Conservation (phyloP, 2,329 filamentous ascomycete genomes). For the Magnaporthiopsis rhizophila region DNA sequence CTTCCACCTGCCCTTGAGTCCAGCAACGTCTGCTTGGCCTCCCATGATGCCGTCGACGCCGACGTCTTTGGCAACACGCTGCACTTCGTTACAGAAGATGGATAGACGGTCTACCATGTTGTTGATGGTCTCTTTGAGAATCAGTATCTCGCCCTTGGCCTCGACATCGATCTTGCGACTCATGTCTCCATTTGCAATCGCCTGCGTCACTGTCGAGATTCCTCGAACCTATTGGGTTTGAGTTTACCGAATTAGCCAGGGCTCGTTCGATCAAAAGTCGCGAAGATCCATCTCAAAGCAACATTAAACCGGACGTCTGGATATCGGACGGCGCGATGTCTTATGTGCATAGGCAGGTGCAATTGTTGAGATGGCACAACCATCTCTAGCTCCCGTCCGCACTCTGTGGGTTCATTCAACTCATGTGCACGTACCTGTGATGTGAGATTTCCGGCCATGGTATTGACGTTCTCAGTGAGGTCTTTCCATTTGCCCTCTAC, state of each 20-base stretch:
- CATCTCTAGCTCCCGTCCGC: background rate
- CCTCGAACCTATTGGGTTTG: constrained; percentile 58
- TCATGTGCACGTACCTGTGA: constrained; percentile 41
- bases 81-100: constrained; percentile 92
- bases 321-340: background rate
- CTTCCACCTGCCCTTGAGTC: constrained; percentile 91
- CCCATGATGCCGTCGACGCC: constrained; percentile 98
- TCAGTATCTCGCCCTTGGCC: constrained; percentile 87
- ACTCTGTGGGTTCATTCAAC: background rate
- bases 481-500: constrained; percentile 99
- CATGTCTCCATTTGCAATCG: constrained; percentile 92
- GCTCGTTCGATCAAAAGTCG: background rate
- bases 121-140: constrained; percentile 94
- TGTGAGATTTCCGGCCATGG: constrained; percentile 61
- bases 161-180: constrained; percentile 93
- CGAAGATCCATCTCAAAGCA: background rate
- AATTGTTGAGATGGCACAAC: background rate
- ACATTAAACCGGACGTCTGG: background rate
- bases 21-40: constrained; percentile 88
- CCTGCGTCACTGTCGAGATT: constrained; percentile 90
- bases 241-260: background rate
- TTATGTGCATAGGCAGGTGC: background rate
- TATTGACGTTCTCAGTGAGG: constrained; percentile 84
- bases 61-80: constrained; percentile 91
- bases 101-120: constrained; percentile 97